A percentile compares a stretch with the other conserved stretches of the same genome.
These are phyloP conservation scores for Aureobasidium leucospermi DNA, from an alignment of 2,329 filamentous ascomycete species.

Conservation along the genomic window DNA sequence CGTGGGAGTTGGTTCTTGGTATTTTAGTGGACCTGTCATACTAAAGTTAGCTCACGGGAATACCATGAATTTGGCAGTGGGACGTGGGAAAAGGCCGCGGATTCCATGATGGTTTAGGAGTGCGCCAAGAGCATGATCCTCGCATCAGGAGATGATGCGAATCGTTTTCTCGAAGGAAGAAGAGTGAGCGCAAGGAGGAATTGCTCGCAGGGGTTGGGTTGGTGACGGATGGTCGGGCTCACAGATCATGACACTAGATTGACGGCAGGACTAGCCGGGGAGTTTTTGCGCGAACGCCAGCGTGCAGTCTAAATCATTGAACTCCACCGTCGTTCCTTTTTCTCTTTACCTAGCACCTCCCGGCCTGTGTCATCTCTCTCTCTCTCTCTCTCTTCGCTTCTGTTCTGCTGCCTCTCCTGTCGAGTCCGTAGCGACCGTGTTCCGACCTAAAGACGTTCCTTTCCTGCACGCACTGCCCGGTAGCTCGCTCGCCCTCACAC, in stretches of 20 bases:
- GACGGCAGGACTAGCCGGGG: slow-evolving; percentile 3
- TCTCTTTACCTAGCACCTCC: not conserved
- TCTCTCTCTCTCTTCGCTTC: not conserved
- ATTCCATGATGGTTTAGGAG: not conserved
- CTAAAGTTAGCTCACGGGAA: slow-evolving; percentile 6
- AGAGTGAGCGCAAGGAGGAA: not conserved
- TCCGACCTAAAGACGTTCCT: not conserved
- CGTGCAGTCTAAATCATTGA: no score
- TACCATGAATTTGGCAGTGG: not conserved
- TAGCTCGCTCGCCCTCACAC: not conserved
- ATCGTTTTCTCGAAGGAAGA: slow-evolving; percentile 2
- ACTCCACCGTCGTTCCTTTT: not conserved
- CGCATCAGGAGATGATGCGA: slow-evolving; percentile 7
- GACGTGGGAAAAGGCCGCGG: not conserved
- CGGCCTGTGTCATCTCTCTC: not conserved
- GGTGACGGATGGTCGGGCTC: not conserved
- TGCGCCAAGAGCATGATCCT: not conserved
- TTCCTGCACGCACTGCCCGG: not conserved
- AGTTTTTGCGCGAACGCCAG: not conserved
- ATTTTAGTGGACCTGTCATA: slow-evolving; percentile 8
- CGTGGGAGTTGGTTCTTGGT: not conserved
- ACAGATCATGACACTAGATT: not conserved
- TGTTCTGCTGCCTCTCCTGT: not conserved
- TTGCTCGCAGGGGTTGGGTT: not conserved
- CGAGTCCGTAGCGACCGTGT: not conserved